Conservation (phyloP, 2,329 filamentous ascomycete species). For the Xylariaceae sp. region DNA sequence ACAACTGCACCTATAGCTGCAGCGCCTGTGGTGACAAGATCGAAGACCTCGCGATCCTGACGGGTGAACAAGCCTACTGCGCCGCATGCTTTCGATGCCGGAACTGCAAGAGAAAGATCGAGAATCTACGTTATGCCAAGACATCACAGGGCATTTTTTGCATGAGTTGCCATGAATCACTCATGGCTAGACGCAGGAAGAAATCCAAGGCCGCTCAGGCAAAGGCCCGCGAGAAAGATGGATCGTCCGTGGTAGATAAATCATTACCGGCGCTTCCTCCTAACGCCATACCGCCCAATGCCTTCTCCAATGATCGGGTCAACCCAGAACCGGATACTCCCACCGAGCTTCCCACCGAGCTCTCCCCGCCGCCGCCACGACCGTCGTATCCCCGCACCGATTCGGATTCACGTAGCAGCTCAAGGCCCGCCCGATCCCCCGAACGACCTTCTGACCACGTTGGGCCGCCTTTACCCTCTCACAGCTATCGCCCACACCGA, state of each 20-base stretch:
- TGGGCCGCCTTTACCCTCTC: constrained; percentile 64
- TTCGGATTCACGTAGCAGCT: constrained; percentile 52
- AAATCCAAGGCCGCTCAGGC: constrained; percentile 67
- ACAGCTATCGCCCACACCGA: constrained; percentile 72
- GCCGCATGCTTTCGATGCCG: constrained; percentile 94
- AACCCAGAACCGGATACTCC: constrained; percentile 62
- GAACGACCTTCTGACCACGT: constrained; percentile 45
- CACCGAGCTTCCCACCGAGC: constrained; percentile 50
- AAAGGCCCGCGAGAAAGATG: constrained; percentile 60
- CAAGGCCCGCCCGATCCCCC: constrained; percentile 50
- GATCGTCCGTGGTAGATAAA: constrained; percentile 73
- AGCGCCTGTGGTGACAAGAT: constrained; percentile 97
- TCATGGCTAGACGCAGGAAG: constrained; percentile 90
- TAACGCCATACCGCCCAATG: constrained; percentile 60
- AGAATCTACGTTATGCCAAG: constrained; percentile 94
- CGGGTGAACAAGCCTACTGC: constrained; percentile 96
- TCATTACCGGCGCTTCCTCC: constrained; percentile 87
- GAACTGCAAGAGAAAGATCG: constrained; percentile 98
- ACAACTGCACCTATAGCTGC: constrained; percentile 99
- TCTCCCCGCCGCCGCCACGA: constrained; percentile 55
- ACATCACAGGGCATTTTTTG: constrained; percentile 99
- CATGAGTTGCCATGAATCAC: constrained; percentile 95
- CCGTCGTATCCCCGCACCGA: constrained; percentile 49
- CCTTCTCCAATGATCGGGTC: constrained; percentile 58
- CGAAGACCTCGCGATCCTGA: constrained; percentile 94